Evolutionary conservation across 2,329 filamentous ascomycete species (phyloP), one percentile per base, ranked within the genome.

Genomic region (Xylaria hypoxylon): DNA sequence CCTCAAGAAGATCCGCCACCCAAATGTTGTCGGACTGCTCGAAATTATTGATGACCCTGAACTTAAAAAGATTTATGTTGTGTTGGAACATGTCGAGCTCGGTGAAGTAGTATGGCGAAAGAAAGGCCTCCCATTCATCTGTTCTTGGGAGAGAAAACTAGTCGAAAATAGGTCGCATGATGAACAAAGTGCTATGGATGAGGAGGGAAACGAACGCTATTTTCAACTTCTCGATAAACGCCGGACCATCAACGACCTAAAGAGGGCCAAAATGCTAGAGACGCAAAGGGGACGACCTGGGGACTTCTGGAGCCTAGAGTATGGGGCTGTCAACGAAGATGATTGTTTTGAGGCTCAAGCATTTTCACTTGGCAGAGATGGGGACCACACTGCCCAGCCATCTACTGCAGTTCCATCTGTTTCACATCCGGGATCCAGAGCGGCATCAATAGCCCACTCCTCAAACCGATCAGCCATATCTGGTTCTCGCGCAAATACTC

Each of bases 31-130:
- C 69, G 94, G 93, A 73, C 84, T 99, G 44, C 87, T 98, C 70
- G 96, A 99, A 81, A 94, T 99, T 75, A 98, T 99, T 74, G 96
- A 99, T 77, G 96, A 99, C 77, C 95, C 95, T 1, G 93, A 94
- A 74, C 89, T 94, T 65, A 96, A 96, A 82, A 99, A 99, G 81
- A 97, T 99, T 68, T 99, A 99, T 81, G 95, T 99, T 81, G 93
- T 98, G 22, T 86, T 99, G 48, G 96, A 99, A 79, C 95, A 95
- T 79, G 94, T 97, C 63, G 93, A 97, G 77, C 87, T 95, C 45
- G 95, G 96, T 58, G 96, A 99, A 80, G 93, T 99, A 64, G 87
- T 93, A 53, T 99, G 96, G 96, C 89, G 96, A 61, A 95, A 92
- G 77, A 93, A 94, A 80, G 95, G 93, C 5, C 84, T 94, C 6